These are phyloP conservation scores for Liquidambar formosana DNA, from an alignment of 164 flowering plant genomes.

Conservation along the genomic window DNA sequence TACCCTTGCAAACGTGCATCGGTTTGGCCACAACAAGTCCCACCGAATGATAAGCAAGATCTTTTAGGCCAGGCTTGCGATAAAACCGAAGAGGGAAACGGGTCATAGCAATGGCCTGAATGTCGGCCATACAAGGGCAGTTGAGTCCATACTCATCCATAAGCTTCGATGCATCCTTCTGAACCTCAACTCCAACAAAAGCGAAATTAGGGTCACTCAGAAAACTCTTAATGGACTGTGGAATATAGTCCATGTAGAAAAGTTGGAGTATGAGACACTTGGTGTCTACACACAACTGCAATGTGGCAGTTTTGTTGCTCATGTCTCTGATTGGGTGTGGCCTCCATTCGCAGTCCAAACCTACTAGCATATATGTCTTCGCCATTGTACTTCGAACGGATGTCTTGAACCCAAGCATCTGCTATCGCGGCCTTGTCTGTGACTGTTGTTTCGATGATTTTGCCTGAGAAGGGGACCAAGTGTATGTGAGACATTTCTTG, in stretches of 20 bases:
- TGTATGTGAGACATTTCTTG: background rate
- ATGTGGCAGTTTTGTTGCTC: conserved; percentile 17
- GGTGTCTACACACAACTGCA: conserved; percentile 24
- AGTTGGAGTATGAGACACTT: conserved; percentile 28
- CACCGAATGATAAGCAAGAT: background rate
- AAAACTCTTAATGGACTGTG: conserved; percentile 9
- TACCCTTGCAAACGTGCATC: background rate
- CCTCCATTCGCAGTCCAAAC: conserved; percentile 21
- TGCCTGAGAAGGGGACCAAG: conserved; percentile 8
- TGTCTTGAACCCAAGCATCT: conserved; percentile 12
- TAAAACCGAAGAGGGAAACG: conserved; percentile 2
- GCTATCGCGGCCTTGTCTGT: conserved; percentile 13
- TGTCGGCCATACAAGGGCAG: background rate
- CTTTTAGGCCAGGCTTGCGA: background rate
- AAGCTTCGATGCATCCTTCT: conserved; percentile 2
- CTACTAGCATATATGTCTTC: conserved; percentile 1
- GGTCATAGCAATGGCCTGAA: conserved; percentile 3
- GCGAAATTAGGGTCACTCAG: conserved; percentile 4
- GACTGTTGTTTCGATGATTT: conserved; percentile 23
- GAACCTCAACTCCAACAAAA: conserved; percentile 22
- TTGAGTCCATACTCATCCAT: conserved; percentile 5
- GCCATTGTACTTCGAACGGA: background rate
- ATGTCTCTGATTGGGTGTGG: conserved; percentile 2
- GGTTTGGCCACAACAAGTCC: background rate
- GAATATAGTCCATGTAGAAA: conserved; percentile 19